Evolutionary conservation across 768 basidiomycete genomes (phyloP).

Genomic region (Mycena galopus): DNA sequence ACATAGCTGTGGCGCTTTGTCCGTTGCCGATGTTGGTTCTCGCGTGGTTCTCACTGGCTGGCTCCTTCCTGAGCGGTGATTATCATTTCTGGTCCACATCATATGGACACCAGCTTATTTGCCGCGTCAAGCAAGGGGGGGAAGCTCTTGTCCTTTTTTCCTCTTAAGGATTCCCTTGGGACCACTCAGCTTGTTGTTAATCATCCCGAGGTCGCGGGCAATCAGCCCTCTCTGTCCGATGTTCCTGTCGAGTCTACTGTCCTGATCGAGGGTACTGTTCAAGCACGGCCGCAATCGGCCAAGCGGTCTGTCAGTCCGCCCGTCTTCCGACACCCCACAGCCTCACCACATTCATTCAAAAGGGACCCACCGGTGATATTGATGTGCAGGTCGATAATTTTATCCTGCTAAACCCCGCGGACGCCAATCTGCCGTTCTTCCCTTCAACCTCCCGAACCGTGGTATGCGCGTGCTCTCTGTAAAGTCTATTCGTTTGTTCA

Average conservation of each 20-base stretch:
- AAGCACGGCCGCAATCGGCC: conserved; percentile 71
- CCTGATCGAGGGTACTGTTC: conserved; percentile 80
- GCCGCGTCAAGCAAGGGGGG: conserved; percentile 68
- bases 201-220: conserved; percentile 51
- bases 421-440: conserved; percentile 80
- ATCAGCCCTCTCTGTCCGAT: conserved; percentile 62
- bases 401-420: conserved; percentile 85
- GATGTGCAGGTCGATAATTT: conserved; percentile 83
- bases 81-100: conserved; percentile 49
- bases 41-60: conserved; percentile 84
- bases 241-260: conserved; percentile 86
- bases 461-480: conserved; percentile 60
- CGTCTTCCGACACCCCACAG: conserved; percentile 12
- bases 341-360: conserved; percentile 39
- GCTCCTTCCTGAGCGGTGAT: conserved; percentile 86
- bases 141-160: conserved; percentile 85
- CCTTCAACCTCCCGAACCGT: conserved; percentile 83
- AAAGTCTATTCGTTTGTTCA: conserved; percentile 33
- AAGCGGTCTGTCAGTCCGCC: conserved; percentile 66
- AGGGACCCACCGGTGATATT: conserved; percentile 79
- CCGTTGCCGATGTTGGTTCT: conserved; percentile 62
- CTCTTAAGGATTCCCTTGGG: conserved; percentile 83
- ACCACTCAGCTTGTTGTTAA: conserved; percentile 83
- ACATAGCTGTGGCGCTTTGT: conserved; percentile 74
- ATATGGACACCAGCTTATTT: conserved; percentile 50